Conservation (phyloP, 2,329 filamentous ascomycete genomes). For the Fusarium floridanum region DNA sequence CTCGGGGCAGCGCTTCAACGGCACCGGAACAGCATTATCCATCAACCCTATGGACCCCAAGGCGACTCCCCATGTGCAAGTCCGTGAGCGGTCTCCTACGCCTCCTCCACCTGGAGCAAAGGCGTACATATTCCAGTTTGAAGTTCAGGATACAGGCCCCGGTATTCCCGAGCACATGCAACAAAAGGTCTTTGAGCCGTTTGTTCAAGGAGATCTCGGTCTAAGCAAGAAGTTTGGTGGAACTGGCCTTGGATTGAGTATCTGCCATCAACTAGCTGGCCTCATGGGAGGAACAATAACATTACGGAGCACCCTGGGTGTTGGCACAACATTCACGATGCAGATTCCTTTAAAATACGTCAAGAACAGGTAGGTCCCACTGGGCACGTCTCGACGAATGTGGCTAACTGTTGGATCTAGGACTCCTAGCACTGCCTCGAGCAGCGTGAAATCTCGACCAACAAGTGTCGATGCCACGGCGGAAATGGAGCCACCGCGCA, state of each 20-base stretch:
- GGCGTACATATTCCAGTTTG: slow-evolving; percentile 84
- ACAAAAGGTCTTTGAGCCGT: slow-evolving; percentile 90
- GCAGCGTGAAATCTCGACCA: slow-evolving; percentile 64
- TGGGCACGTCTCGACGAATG: not conserved
- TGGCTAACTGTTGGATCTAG: slow-evolving; percentile 49
- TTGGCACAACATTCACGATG: slow-evolving; percentile 86
- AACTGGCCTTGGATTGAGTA: slow-evolving; percentile 88
- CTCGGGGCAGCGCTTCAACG: slow-evolving; percentile 41
- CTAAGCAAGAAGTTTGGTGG: slow-evolving; percentile 92
- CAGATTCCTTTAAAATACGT: slow-evolving; percentile 84
- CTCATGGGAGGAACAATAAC: slow-evolving; percentile 85
- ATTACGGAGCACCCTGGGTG: slow-evolving; percentile 77
- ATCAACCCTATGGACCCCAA: slow-evolving; percentile 75
- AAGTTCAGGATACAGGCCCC: slow-evolving; percentile 89
- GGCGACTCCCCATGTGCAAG: slow-evolving; percentile 59
- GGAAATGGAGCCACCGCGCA: slow-evolving; percentile 55
- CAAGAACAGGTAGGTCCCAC: slow-evolving; percentile 64
- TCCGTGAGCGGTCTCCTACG: slow-evolving; percentile 69
- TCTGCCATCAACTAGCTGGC: slow-evolving; percentile 86
- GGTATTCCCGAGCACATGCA: slow-evolving; percentile 85
- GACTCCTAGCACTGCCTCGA: slow-evolving; percentile 67
- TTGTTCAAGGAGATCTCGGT: slow-evolving; percentile 91
- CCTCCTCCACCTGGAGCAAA: slow-evolving; percentile 73
- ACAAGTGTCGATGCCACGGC: slow-evolving; percentile 60
- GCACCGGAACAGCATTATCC: slow-evolving; percentile 65